Base-by-base conservation (phyloP, 495 filamentous ascomycete genomes). In the Terfezia boudieri region DNA sequence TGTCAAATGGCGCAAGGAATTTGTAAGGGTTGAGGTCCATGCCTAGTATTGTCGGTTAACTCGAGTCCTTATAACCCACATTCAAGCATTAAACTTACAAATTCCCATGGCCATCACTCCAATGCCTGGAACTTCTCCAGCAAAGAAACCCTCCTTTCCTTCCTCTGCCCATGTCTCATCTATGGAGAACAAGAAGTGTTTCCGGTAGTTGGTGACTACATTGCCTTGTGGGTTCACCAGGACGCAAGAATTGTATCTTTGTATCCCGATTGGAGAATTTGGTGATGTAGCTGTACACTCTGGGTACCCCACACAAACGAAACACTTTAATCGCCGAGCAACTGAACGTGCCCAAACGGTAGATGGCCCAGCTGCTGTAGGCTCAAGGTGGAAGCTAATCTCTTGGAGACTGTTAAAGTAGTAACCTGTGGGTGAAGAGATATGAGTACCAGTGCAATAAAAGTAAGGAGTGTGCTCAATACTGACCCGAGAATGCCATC, bases 151-250 rank as follows among this genome's bases (percentile, higher is more conserved):
- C 5, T 70, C 68, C 17, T 67, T 63, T 10, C 85, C 84, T 68
- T 94, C 88, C 2, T 73, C 65, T 1, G 89, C 86, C 90, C 90
- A 98, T 0, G 79, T 83, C 62, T 86, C 86, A 62, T 96, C 89
- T 0, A 86, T 90, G 68, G 83, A 84, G 67, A 89, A 96, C 55
- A 98, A 74, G 59, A 88, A 88, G 22, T 71, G 72, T 66, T 98
- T 98, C 59, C 90, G 81, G 66, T 94, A 94, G 69, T 94, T 83
- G 41, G 74, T 75, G 37, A 94, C 63, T 0, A 82, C 76, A 49
- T 81, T 70, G 12, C 92, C 90, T 0, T 72, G 65, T 10, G 76
- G 71, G 56, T 80, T 77, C n/a, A 95, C 79, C 11, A 86, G 74
- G 49, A 95, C 75, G 23, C 83, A 77, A 8, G 85, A 83, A 69